Evolutionary conservation across 2,329 filamentous ascomycete species (phyloP), one percentile per base, ranked within the genome.

Genomic region (Endothia cerciana): DNA sequence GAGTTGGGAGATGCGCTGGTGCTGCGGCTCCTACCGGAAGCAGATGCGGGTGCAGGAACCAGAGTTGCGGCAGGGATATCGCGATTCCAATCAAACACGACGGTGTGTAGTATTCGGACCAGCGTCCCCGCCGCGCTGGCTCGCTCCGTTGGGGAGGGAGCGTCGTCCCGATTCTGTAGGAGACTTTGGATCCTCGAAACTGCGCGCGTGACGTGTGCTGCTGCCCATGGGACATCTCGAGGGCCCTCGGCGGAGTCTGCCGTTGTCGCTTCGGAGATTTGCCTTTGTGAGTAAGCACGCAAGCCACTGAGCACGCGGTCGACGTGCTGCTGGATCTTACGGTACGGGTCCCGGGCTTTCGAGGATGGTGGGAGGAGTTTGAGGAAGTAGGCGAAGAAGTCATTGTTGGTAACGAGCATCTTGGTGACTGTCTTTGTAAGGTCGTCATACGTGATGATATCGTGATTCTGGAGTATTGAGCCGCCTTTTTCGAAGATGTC

Each of bases 331-430:
- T 80, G 77, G 22, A 86, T 79, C 57, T 78, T 80, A 59, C 80
- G 78, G 66, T 85, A 85, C 3, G 77, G 77, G 67, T 84, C 80
- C 49, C 79, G 79, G 41, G 81, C 75, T 30, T 76, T 75, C 65
- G 83, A 82, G 57, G 76, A 73, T 2, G 83, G 77, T n/a, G 76
- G 75, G 63, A 82, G 78, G 10, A 79, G 75, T 19, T 79, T 78
- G 56, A 81, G 77, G 66, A 87, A 83, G 74, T 85, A 82, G 61
- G 82, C 76, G 71, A 87, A 85, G 74, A 87, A 82, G 49, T 82
- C 80, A 72, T 84, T 78, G 70, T 86, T 85, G 68, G 81, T 78
- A 28, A 86, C 75, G 19, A 87, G 77, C 75, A 87, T 84, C 61
- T 81, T 81, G 68, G 84, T 81, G 17, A 87, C 72, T 2, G 83